Evolutionary conservation across 169 alveolate species (phyloP).

Genomic region (Plasmodium reichenowi): DNA sequence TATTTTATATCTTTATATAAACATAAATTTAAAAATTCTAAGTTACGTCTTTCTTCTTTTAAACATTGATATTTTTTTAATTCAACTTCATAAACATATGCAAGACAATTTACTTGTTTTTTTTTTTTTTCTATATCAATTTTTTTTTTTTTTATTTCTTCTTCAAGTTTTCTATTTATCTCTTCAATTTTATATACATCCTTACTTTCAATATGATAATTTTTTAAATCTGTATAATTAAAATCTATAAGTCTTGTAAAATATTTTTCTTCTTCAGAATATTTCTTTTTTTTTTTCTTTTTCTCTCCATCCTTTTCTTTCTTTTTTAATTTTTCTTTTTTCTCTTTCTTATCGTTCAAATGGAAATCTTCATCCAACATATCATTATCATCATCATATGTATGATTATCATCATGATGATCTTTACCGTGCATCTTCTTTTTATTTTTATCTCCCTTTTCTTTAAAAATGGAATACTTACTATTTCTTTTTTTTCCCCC

Average conservation of each 20-base stretch:
- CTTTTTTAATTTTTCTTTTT: background rate
- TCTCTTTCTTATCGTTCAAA: background rate
- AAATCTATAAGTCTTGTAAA: constrained; percentile 51
- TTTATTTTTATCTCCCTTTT: background rate
- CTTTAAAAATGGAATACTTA: background rate
- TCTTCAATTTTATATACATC: constrained; percentile 70
- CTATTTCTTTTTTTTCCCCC: too few species aligned
- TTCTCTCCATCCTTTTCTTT: background rate
- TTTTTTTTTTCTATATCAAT: constrained; percentile 35
- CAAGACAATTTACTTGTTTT: constrained; percentile 33
- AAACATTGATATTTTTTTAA: constrained; percentile 64
- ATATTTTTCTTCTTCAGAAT: constrained; percentile 14
- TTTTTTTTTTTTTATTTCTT: constrained; percentile 52
- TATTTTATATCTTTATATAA: constrained; percentile 61
- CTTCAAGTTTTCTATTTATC: constrained; percentile 46
- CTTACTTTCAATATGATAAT: constrained; percentile 55
- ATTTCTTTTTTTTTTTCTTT: background rate
- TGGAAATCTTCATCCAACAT: background rate
- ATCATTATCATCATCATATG: too few species aligned
- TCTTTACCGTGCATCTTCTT: background rate
- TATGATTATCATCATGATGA: background rate
- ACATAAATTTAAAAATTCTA: constrained; percentile 61
- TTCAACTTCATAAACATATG: constrained; percentile 57
- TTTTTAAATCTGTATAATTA: constrained; percentile 32
- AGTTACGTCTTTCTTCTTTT: constrained; percentile 71